Base-by-base conservation (phyloP, 202 grass and related monocot species). In the Sporobolus alterniflorus region DNA sequence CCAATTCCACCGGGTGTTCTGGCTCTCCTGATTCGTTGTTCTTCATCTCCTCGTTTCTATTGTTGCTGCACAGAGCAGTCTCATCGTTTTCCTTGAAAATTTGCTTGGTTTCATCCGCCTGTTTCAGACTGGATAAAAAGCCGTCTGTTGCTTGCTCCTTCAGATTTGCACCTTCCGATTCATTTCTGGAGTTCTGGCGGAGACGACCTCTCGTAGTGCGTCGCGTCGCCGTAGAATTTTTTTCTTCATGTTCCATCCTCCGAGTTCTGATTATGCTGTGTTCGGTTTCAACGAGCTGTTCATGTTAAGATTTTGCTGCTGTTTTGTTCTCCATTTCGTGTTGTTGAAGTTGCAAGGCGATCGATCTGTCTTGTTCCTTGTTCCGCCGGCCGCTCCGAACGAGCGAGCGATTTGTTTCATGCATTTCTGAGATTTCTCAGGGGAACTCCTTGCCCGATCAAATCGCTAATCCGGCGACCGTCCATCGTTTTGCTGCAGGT, bases 351-450 rank as follows among this genome's bases (percentile, higher is more conserved):
- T 18, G 22, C 32, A 13, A 44, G 31, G 28, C 39, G 47, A 82
- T 69, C 33, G 42, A 70, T 83, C 83, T 67, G 74, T 55, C n/a
- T 10, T 41, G 22, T 74, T 73, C 69, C 67, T 75, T 20, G 54
- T 55, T 64, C 26, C 84, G 15, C 26, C 17, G 17, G 30, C 26
- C 57, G 63, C 61, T 88, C 24, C 40, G 7, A 47, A 34, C 29
- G 51, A 69, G n/a, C 51, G 33, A 31, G 50, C n/a, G 78, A 82
- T 77, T 78, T 68, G 51, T 26, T 52, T 40, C 79, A 83, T 64
- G 69, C 88, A 90, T 87, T 90, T 72, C 26, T 69, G 55, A 75
- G 63, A 90, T 87, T 90, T 72, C 26, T 69, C 64, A 75, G 63
- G 11, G 73, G 79, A 83, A 86, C 86, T 88, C 44, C 61, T 68